phyloP scores from a whole-genome alignment of 495 filamentous ascomycete species.

The Astrothelium subdiscretum region DNA sequence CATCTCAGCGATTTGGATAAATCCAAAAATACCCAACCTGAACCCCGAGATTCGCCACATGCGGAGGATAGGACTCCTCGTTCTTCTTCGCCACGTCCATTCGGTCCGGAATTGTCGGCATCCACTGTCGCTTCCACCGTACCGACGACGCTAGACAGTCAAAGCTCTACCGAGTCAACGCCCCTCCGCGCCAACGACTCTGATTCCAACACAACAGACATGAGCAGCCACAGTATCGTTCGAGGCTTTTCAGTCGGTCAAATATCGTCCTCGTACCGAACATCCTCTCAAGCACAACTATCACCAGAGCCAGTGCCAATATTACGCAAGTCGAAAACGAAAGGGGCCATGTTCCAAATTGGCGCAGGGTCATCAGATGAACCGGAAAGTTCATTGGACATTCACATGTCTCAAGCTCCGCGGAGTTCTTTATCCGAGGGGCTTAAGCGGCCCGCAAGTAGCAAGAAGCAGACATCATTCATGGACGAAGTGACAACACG shows the following conservation, averaged over 20 bases:
- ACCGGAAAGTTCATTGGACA: slow-evolving; percentile 68
- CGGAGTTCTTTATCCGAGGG: slow-evolving; percentile 44
- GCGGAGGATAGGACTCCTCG: slow-evolving; percentile 12
- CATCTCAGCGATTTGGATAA: slow-evolving; percentile 22
- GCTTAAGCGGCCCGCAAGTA: slow-evolving; percentile 32
- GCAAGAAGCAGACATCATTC: slow-evolving; percentile 79
- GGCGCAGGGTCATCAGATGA: slow-evolving; percentile 66
- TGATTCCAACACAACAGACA: slow-evolving; percentile 34
- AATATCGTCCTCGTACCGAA: slow-evolving; percentile 61
- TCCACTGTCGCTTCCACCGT: slow-evolving; percentile 27
- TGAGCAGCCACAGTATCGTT: slow-evolving; percentile 63
- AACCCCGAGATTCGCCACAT: background rate
- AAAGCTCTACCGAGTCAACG: background rate
- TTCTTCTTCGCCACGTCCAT: slow-evolving; percentile 10
- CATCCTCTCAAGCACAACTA: slow-evolving; percentile 34
- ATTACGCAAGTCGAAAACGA: slow-evolving; percentile 40
- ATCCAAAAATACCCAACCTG: background rate
- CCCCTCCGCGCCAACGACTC: slow-evolving; percentile 7
- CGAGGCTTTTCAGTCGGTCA: slow-evolving; percentile 78
- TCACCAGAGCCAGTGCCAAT: slow-evolving; percentile 22
- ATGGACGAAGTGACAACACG: slow-evolving; percentile 56
- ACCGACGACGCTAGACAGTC: background rate
- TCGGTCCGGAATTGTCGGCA: slow-evolving; percentile 25
- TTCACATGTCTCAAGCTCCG: slow-evolving; percentile 43
- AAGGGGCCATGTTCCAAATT: slow-evolving; percentile 59